Conservation (phyloP, 2,329 filamentous ascomycete species). For the Tolypocladium nubicola region DNA sequence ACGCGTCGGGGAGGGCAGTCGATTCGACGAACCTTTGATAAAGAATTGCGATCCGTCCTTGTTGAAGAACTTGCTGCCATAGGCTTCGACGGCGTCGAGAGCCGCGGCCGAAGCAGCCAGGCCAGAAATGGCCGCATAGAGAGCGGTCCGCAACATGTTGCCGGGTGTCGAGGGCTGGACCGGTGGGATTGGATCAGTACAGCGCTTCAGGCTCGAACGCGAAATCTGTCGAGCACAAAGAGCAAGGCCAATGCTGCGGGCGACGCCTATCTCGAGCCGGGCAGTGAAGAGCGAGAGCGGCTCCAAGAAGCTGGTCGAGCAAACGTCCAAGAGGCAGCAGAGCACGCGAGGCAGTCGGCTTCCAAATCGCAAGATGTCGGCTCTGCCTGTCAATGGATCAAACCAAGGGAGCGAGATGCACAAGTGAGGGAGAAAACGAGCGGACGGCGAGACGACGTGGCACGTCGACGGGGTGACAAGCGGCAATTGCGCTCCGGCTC, state of each 20-base stretch:
- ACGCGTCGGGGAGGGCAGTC: neutral
- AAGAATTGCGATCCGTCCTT: constrained; percentile 73
- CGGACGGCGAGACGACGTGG: neutral
- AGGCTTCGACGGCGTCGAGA: constrained; percentile 38
- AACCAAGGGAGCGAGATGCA: neutral
- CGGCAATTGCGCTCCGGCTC: neutral
- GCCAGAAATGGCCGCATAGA: constrained; percentile 23
- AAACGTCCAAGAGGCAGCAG: neutral
- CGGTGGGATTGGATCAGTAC: no score
- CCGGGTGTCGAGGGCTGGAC: neutral
- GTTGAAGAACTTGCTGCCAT: constrained; percentile 79
- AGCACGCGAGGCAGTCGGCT: neutral
- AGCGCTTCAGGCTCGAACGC: neutral
- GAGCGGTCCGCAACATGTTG: constrained; percentile 1
- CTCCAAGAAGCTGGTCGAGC: neutral
- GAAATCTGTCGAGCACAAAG: neutral
- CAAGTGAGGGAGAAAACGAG: neutral
- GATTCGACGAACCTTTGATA: constrained; percentile 53
- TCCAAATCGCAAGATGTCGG: neutral
- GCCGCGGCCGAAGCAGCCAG: constrained; percentile 23
- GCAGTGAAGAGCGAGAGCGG: neutral
- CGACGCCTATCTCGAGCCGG: neutral
- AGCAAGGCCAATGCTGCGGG: neutral
- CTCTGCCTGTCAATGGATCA: neutral
- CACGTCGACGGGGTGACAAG: neutral